Percentiles rank a stretch among this genome's conserved stretches.
phyloP scores from a whole-genome alignment of 2,329 filamentous ascomycete species.

The Capronia coronata region DNA sequence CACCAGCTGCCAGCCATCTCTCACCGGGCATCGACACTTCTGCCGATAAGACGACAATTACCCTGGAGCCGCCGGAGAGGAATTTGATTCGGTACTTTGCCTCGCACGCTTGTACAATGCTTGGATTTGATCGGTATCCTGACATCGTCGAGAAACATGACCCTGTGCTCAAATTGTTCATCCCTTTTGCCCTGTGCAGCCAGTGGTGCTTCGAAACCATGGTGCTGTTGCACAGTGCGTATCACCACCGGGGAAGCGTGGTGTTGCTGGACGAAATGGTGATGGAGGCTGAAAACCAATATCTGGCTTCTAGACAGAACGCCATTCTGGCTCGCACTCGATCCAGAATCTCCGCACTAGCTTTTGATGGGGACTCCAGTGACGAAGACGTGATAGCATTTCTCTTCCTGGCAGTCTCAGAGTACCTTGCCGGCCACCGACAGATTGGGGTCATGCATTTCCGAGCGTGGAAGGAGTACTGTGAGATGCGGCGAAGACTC shows the following conservation, averaged over 20 bases:
- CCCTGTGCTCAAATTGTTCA: conserved; percentile 13
- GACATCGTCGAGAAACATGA: conserved; percentile 15
- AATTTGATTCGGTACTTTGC: conserved; percentile 20
- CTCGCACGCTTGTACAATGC: conserved; percentile 12
- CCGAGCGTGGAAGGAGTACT: conserved; percentile 21
- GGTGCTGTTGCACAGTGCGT: conserved; percentile 17
- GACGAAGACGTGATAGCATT: conserved; percentile 22
- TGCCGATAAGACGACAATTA: not conserved
- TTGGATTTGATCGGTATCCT: conserved; percentile 15
- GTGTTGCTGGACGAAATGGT: not conserved
- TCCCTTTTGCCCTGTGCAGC: conserved; percentile 17
- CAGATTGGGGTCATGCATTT: conserved; percentile 21
- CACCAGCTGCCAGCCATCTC: conserved; percentile 2
- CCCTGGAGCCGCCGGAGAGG: conserved; percentile 8
- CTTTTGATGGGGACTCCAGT: conserved; percentile 11
- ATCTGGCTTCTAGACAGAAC: conserved; percentile 19
- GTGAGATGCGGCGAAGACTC: conserved; percentile 17
- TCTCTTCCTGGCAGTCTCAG: conserved; percentile 18
- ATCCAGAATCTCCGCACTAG: conserved; percentile 18
- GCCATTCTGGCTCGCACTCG: conserved; percentile 17
- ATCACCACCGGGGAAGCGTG: conserved; percentile 8
- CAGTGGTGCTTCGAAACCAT: conserved; percentile 24
- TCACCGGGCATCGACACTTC: conserved; percentile 5
- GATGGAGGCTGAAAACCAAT: conserved; percentile 15
- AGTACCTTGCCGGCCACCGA: conserved; percentile 17